Base-by-base conservation (phyloP, 768 basidiomycete species). In the Amanita exitialis region DNA sequence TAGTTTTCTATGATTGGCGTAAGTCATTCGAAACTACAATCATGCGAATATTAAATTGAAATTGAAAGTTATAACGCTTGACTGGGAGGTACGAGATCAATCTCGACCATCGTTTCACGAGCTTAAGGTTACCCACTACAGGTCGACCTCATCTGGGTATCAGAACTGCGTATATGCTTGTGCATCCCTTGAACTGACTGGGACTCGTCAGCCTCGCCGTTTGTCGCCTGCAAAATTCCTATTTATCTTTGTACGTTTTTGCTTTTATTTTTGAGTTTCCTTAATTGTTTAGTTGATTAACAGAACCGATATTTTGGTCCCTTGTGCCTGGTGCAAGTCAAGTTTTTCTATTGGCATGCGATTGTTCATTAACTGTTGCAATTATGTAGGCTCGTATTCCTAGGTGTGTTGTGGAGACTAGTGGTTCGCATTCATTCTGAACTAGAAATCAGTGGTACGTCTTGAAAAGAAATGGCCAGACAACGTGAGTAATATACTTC, bases 221-320 rank as follows among this genome's bases (percentile, higher is more conserved):
- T 58, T 49, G 47, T 56, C 61, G 1, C 44, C 56, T 54, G 60
- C 61, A 1, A 65, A 61, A 54, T 16, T 51, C 20, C 16, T 64
- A 10, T 64, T 64, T 46, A 47, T 61, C 16, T 58, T 58, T 57
- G 62, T 61, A 55, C 20, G 60, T 43, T 32, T 21, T 10, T 28
- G 13, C 25, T 27, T 38, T 41, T 21, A 18, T 21, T 10, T 15
- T 21, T 3, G 15, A n/a, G 15, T 27, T 30, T 10, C 27, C 7
- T n/a, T 8, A 18, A n/a, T 20, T 18, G 34, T 36, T 44, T 16
- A 43, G 6, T 16, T 53, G 35, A 50, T 23, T 15, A 15, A 23
- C 46, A 66, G 63, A 66, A 64, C 41, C 62, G 64, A 13, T 62
- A 66, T 56, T 56, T 63, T 36, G 62, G 63, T n/a, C 58, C 52